phyloP scores from a whole-genome alignment of 768 basidiomycete genomes.

The Clitopilus hobsonii region DNA sequence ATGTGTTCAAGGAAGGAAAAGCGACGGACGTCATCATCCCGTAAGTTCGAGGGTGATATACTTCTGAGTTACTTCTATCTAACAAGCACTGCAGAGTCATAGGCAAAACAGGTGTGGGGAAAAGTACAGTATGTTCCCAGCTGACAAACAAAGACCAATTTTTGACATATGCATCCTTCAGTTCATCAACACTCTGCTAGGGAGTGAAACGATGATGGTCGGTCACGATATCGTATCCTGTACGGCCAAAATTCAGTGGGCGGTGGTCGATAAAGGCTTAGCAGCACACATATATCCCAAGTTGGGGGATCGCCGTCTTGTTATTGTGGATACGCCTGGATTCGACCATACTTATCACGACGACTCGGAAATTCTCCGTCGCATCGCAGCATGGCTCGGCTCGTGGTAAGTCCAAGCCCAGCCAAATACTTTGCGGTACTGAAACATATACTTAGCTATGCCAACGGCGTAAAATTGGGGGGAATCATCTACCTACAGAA shows the following conservation, averaged over 20 bases:
- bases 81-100: conserved; percentile 9
- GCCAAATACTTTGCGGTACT: not conserved
- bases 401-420: not conserved
- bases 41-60: not conserved
- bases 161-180: not conserved
- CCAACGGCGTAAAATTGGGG: conserved; percentile 9
- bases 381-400: conserved; percentile 15
- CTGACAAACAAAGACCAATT: not conserved
- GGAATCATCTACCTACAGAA: conserved; percentile 14
- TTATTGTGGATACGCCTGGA: conserved; percentile 18
- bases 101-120: conserved; percentile 15
- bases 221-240: conserved; percentile 11
- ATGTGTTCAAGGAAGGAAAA: not conserved
- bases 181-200: conserved; percentile 14
- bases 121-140: conserved; percentile 13
- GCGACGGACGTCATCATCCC: not conserved
- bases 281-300: not conserved
- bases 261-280: not conserved
- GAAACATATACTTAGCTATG: conserved; percentile 5
- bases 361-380: conserved; percentile 13
- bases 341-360: conserved; percentile 14
- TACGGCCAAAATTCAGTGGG: conserved; percentile 2
- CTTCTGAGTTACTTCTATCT: not conserved
- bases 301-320: conserved; percentile 4
- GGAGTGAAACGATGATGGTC: conserved; percentile 1